These are phyloP conservation scores for Arctostaphylos glauca DNA, from an alignment of 148 eudicot species.

Conservation along the genomic window DNA sequence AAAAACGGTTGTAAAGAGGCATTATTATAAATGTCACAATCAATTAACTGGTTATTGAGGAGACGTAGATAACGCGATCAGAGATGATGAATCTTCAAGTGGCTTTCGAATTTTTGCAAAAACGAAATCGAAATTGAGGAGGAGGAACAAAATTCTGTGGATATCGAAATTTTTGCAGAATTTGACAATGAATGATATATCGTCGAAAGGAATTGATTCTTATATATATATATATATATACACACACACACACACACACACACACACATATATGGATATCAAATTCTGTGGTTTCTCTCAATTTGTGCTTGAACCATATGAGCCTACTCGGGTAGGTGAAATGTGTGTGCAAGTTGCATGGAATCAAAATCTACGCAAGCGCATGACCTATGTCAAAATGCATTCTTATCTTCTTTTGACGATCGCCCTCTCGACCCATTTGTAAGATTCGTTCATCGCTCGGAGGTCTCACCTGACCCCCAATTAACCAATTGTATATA, in stretches of 20 bases:
- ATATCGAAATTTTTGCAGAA: no score
- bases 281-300: constrained; percentile 4
- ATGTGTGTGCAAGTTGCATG: constrained; percentile 2
- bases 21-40: no score
- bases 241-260: no score
- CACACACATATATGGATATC: neutral
- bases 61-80: no score
- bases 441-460: no score
- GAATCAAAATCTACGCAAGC: constrained; percentile 7
- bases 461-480: no score
- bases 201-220: neutral
- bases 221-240: no score
- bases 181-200: neutral
- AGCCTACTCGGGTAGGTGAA: constrained; percentile 25
- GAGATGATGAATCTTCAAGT: constrained; percentile 16
- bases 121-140: constrained; percentile 10
- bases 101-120: constrained; percentile 37
- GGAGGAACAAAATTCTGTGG: no score
- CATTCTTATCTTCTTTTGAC: neutral
- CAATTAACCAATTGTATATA: no score
- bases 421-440: no score
- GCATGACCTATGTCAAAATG: neutral
- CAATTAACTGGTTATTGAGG: no score
- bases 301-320: constrained; percentile 31
- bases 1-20: no score